A percentile compares a stretch with the other conserved stretches of the same genome.
These are phyloP conservation scores for Suhomyces sp. DNA, from an alignment of 805 yeast species.

Conservation along the genomic window DNA sequence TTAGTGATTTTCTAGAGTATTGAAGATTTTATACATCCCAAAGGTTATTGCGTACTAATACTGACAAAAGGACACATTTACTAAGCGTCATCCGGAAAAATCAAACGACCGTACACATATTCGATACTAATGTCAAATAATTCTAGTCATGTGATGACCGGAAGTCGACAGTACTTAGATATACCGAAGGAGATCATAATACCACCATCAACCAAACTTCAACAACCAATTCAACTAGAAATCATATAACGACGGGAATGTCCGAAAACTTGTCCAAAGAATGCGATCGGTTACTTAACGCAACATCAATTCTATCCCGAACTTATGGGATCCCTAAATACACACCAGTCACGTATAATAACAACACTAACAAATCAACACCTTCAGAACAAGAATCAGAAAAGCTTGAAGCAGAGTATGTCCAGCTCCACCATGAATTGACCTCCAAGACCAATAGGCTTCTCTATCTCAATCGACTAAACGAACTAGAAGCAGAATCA, in stretches of 20 bases:
- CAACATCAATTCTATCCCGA: conserved; percentile 27
- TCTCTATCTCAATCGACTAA: conserved; percentile 27
- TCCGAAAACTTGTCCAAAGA: conserved; percentile 12
- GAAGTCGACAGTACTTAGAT: too few species aligned
- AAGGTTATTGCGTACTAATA: too few species aligned
- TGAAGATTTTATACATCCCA: too few species aligned
- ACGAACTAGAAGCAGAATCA: conserved; percentile 17
- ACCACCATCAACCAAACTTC: background rate
- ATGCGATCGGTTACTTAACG: conserved; percentile 23
- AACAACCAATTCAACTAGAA: too few species aligned
- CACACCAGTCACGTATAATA: too few species aligned
- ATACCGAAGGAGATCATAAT: background rate
- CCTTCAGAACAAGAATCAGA: conserved; percentile 10
- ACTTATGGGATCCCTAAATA: conserved; percentile 34
- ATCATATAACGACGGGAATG: background rate
- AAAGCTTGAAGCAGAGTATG: conserved; percentile 28
- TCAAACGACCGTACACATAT: too few species aligned
- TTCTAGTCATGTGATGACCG: too few species aligned
- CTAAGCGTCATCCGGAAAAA: too few species aligned
- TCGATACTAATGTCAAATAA: too few species aligned
- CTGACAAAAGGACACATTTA: too few species aligned
- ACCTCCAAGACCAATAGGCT: conserved; percentile 25
- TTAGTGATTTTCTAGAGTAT: too few species aligned
- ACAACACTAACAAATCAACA: too few species aligned
- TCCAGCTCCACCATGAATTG: conserved; percentile 22